Evolutionary conservation across 768 basidiomycete species (phyloP).

Genomic region (Xerocomus brunneocitrinus): DNA sequence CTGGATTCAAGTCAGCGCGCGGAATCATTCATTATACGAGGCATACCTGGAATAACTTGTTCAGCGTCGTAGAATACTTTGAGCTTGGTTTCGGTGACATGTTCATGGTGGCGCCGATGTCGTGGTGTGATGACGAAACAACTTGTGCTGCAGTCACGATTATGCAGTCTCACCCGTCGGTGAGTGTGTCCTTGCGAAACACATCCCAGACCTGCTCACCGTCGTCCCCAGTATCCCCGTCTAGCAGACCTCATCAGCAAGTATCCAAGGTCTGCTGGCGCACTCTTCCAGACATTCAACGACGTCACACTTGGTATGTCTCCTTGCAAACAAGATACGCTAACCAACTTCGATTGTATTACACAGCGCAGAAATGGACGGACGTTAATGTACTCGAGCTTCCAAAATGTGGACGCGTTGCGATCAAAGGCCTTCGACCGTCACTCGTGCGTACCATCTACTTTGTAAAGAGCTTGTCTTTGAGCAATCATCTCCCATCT

Average conservation of each 20-base stretch:
- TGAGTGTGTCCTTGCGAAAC: conserved; percentile 5
- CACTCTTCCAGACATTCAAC: conserved; percentile 73
- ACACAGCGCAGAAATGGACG: conserved; percentile 67
- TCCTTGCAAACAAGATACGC: neutral
- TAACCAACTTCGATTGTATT: neutral
- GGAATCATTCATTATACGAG: neutral
- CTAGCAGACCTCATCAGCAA: conserved; percentile 48
- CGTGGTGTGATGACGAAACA: conserved; percentile 13
- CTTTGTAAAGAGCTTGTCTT: neutral
- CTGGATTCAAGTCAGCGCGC: conserved; percentile 19
- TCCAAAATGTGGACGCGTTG: conserved; percentile 46
- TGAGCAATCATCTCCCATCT: neutral
- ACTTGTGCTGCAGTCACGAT: neutral
- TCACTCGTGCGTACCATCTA: conserved; percentile 38
- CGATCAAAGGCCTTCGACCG: conserved; percentile 54
- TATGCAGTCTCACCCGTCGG: conserved; percentile 25
- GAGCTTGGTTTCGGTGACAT: conserved; percentile 34
- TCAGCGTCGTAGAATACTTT: conserved; percentile 44
- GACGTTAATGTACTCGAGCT: conserved; percentile 63
- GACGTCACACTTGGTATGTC: conserved; percentile 58
- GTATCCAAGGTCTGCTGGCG: conserved; percentile 58
- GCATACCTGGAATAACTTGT: conserved; percentile 44
- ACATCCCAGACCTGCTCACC: conserved; percentile 1
- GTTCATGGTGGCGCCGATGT: conserved; percentile 1
- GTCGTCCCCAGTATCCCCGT: conserved; percentile 36